These are phyloP conservation scores for Fusarium brevicatenulatum DNA, from an alignment of 2,329 filamentous ascomycete species.

Conservation along the genomic window DNA sequence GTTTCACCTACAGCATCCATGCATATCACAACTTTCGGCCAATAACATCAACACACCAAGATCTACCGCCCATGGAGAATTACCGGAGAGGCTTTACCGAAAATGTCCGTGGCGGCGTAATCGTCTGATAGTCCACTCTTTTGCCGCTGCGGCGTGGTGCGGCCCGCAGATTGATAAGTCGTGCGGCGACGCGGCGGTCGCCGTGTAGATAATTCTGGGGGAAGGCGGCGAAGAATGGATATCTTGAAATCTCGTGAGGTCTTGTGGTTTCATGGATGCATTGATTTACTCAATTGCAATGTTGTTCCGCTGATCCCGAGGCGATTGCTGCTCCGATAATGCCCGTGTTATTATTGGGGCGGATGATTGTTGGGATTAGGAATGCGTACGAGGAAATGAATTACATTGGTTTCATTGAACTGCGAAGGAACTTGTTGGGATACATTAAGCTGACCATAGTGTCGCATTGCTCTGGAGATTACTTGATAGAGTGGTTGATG, in stretches of 20 bases:
- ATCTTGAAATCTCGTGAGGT: background rate
- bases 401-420: background rate
- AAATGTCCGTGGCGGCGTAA: background rate
- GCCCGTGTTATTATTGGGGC: background rate
- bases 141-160: constrained; percentile 16
- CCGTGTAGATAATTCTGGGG: no score
- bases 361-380: background rate
- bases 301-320: background rate
- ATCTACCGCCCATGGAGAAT: background rate
- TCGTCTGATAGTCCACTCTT: constrained; percentile 19
- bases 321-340: background rate
- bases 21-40: background rate
- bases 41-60: background rate
- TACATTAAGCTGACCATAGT: background rate
- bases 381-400: background rate
- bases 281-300: background rate
- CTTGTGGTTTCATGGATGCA: background rate
- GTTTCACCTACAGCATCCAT: background rate
- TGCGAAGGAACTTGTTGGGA: background rate
- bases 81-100: background rate
- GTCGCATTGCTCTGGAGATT: fast-evolving
- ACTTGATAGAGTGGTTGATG: background rate
- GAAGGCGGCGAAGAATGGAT: background rate
- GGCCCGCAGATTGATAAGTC: constrained; percentile 14
- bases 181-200: constrained; percentile 1